Evolutionary conservation across 2,329 filamentous ascomycete genomes (phyloP).

Genomic region (Geosmithia flava): DNA sequence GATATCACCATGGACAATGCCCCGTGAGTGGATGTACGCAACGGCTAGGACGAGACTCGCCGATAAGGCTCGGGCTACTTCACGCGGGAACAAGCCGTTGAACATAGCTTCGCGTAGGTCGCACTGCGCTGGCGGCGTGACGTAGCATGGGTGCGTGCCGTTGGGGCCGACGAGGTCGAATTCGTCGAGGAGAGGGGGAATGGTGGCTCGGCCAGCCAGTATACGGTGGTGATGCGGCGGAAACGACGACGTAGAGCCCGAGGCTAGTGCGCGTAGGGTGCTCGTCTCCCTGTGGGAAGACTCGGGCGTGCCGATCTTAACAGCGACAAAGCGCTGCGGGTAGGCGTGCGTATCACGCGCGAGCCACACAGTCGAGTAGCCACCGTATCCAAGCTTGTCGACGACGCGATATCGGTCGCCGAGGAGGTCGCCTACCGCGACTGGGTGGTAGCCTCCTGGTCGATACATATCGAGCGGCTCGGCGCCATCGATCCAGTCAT

Average conservation of each 20-base stretch:
- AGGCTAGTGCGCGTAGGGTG: slow-evolving; percentile 11
- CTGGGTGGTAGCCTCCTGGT: slow-evolving; percentile 25
- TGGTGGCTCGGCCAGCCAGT: not conserved
- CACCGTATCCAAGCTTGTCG: slow-evolving; percentile 27
- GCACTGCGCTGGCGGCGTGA: slow-evolving; percentile 6
- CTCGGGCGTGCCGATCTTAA: slow-evolving; percentile 11
- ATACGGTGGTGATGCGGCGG: not conserved
- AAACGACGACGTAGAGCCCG: not conserved
- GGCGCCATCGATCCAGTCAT: slow-evolving; percentile 6
- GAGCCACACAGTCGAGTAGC: slow-evolving; percentile 29
- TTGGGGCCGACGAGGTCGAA: slow-evolving; percentile 17
- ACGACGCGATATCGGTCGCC: slow-evolving; percentile 22
- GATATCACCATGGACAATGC: slow-evolving; percentile 12
- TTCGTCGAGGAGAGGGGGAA: slow-evolving; percentile 10
- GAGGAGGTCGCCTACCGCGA: slow-evolving; percentile 23
- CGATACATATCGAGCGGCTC: slow-evolving; percentile 13
- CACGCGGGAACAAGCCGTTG: slow-evolving; percentile 7
- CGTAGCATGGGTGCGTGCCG: slow-evolving; percentile 15
- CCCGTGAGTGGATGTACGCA: slow-evolving; percentile 13
- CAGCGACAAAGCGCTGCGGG: slow-evolving; percentile 13
- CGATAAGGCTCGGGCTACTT: slow-evolving; percentile 9
- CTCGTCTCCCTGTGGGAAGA: not conserved
- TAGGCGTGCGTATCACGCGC: slow-evolving; percentile 11
- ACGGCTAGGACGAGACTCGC: slow-evolving; percentile 14
- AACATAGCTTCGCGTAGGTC: slow-evolving; percentile 8